phyloP scores from a whole-genome alignment of 257 asterid genomes.

The Pogostemon cablin region DNA sequence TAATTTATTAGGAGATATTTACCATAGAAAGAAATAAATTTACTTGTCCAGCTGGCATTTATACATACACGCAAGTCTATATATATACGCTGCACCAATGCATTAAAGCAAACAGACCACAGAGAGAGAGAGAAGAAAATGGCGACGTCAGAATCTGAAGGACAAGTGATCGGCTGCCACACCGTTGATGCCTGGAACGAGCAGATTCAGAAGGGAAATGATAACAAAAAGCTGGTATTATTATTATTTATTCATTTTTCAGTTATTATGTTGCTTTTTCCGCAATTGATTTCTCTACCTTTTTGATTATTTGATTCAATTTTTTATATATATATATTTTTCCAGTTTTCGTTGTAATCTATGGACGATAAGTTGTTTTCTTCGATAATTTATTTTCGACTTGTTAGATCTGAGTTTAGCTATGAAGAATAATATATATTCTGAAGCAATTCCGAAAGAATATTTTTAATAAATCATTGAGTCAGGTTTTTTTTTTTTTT shows the following conservation, averaged over 20 bases:
- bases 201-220: constrained; percentile 71
- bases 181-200: constrained; percentile 65
- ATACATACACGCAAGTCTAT: neutral
- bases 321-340: neutral
- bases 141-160: constrained; percentile 67
- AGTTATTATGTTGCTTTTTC: neutral
- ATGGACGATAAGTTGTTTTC: constrained; percentile 24
- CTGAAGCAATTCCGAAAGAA: neutral
- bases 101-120: constrained; percentile 25
- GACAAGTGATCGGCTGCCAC: constrained; percentile 82
- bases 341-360: neutral
- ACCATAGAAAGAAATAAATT: neutral
- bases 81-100: neutral
- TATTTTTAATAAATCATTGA: neutral
- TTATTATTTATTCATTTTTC: neutral
- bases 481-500: neutral
- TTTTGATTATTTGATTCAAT: neutral
- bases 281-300: neutral
- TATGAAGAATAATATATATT: too few relatives aligned
- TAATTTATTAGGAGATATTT: too few relatives aligned
- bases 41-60: constrained; percentile 34
- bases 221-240: constrained; percentile 61
- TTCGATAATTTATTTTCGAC: neutral
- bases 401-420: constrained; percentile 25
- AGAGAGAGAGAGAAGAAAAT: constrained; percentile 17